phyloP scores from a whole-genome alignment of 1,139 yeast species.

The Protomyces inouyei region DNA sequence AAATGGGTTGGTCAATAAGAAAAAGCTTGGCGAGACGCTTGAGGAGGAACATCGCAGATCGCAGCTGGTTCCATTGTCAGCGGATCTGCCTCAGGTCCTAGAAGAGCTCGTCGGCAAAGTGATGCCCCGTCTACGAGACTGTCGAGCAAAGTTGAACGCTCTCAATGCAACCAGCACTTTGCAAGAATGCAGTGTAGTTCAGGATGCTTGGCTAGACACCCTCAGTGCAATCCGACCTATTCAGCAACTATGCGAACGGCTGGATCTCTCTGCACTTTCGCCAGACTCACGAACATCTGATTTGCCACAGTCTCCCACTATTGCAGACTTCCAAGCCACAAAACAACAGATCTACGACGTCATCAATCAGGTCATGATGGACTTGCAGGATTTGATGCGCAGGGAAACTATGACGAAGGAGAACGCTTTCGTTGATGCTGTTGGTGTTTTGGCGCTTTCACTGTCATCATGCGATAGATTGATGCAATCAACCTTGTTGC shows the following conservation, averaged over 20 bases:
- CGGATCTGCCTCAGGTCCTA: slow-evolving; percentile 1
- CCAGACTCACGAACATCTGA: slow-evolving; percentile 21
- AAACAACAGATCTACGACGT: slow-evolving; percentile 71
- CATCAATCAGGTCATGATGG: slow-evolving; percentile 57
- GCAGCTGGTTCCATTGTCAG: neutral
- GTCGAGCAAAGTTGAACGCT: neutral
- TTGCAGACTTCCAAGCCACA: slow-evolving; percentile 59
- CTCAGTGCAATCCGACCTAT: slow-evolving; percentile 34
- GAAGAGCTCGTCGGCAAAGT: slow-evolving; percentile 5
- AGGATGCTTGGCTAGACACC: slow-evolving; percentile 12
- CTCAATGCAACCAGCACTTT: slow-evolving; percentile 26
- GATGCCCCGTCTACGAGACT: slow-evolving; percentile 23
- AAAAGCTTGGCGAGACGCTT: slow-evolving; percentile 3
- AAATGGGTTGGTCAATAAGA: slow-evolving; percentile 20
- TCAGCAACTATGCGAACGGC: slow-evolving; percentile 36
- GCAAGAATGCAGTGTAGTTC: neutral
- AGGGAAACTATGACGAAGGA: neutral
- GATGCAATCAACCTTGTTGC: slow-evolving; percentile 25
- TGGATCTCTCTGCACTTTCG: slow-evolving; percentile 37
- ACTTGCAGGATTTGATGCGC: slow-evolving; percentile 60
- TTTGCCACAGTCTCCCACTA: slow-evolving; percentile 31
- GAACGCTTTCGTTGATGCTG: slow-evolving; percentile 32
- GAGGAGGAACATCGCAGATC: neutral
- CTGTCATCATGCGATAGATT: slow-evolving; percentile 11
- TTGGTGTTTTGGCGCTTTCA: slow-evolving; percentile 24